Conservation (phyloP, 169 alveolate genomes). For the Amoebophrya sp. region DNA sequence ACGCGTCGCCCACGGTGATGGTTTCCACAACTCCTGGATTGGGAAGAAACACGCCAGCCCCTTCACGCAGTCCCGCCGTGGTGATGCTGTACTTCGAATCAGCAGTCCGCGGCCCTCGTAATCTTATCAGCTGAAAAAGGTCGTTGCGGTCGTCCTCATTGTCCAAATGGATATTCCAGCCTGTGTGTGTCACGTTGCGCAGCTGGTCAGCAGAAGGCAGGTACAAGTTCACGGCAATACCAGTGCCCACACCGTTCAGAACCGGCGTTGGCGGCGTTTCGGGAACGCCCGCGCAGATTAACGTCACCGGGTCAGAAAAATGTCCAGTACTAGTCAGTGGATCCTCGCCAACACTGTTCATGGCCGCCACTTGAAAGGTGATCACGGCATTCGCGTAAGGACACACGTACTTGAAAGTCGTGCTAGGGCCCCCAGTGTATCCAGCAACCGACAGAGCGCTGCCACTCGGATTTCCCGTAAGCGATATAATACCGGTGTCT, state of each 20-base stretch:
- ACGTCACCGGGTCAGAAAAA: not conserved
- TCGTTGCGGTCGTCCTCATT: constrained; percentile 4
- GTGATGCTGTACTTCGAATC: not conserved
- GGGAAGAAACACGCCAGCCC: not conserved
- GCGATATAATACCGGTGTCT: too few relatives aligned
- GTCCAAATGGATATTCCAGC: constrained; percentile 17
- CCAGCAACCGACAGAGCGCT: not conserved
- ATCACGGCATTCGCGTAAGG: not conserved
- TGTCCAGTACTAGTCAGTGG: not conserved
- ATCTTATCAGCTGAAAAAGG: not conserved
- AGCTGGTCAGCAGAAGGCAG: not conserved
- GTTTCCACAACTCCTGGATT: not conserved
- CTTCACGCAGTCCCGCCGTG: not conserved
- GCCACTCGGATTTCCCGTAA: too few relatives aligned
- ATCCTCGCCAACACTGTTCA: constrained; percentile 27
- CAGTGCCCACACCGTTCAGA: not conserved
- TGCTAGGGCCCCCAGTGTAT: not conserved
- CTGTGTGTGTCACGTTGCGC: constrained; percentile 26
- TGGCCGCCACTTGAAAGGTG: constrained; percentile 28
- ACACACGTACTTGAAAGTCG: not conserved
- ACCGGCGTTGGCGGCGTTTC: constrained; percentile 28
- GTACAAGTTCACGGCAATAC: not conserved
- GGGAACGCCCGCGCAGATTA: constrained; percentile 5
- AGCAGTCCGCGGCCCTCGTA: not conserved
- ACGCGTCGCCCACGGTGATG: not conserved